Base-by-base conservation (phyloP, 495 filamentous ascomycete genomes). In the Aspergillus olivimuriae region DNA sequence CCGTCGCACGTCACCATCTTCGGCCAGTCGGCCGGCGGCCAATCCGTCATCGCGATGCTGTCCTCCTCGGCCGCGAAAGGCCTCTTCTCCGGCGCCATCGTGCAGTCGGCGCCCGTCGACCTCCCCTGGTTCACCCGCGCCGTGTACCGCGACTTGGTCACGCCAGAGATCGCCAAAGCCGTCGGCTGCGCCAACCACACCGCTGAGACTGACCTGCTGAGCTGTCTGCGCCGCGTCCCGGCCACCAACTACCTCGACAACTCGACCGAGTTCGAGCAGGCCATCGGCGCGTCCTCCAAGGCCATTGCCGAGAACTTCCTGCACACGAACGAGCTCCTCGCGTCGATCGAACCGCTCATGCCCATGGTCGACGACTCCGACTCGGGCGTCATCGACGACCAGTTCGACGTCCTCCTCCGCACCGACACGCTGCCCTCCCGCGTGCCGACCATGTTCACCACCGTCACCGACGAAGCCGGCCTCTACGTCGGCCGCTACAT, bases 21-120 rank as follows among this genome's bases (percentile, higher is more conserved):
- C 47, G 76, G 74, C 2, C 65, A 73, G 36, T 75, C 70, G 11
- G 77, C 78, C 6, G 75, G 79, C n/a, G 79, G 65, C 16, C 75
- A 76, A 19, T 69, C 64, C 23, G 72, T 77, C 0, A 61, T 78
- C 8, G 75, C 72, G 12, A 56, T 77, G 56, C 60, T 72, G 3
- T 70, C 73, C 24, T 62, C 60, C 0, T 44, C 44, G 4, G 51
- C 51, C 9, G 62, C 60, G 1, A 50, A 52, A 11, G 58, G 60
- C 11, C 54, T 66, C 33, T 66, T 66, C 49, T 53, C 56, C 14
- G 55, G 49, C 7, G 58, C 62, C 0, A 56, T 66, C 17, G 45
- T 55, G 9, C 60, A 66, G 24, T 63, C 60, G 1, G 50, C 53
- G 8, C 51, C 51, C 0, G 21, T 57, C 9, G 57, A 57, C 28